A percentile compares a stretch with the other conserved stretches of the same genome.
phyloP scores from a whole-genome alignment of 257 asterid species.

The Solanum sitiens region DNA sequence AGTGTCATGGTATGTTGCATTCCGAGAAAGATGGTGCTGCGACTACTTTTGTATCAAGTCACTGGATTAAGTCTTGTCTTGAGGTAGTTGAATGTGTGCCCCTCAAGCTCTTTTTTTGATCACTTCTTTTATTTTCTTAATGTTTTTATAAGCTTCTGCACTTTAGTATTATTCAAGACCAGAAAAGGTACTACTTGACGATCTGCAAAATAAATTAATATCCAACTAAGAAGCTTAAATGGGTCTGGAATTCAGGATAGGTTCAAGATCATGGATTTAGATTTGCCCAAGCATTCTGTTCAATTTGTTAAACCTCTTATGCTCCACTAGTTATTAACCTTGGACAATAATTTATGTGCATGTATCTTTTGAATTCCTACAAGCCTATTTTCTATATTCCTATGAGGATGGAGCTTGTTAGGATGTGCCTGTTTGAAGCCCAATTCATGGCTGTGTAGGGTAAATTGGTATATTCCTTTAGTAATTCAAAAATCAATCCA shows the following conservation, averaged over 20 bases:
- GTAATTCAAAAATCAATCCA: not conserved
- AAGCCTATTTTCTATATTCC: not conserved
- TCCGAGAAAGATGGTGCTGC: constrained; percentile 14
- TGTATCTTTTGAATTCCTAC: not conserved
- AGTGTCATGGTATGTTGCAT: constrained; percentile 59
- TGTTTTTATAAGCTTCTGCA: not conserved
- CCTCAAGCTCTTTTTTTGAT: not conserved
- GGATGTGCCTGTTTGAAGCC: not conserved
- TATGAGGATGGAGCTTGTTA: not conserved
- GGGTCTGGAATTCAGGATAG: not conserved
- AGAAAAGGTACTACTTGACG: not conserved
- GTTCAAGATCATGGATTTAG: not conserved
- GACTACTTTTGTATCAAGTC: constrained; percentile 60
- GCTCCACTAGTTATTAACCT: not conserved
- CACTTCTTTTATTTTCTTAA: not conserved
- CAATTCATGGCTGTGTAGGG: not conserved
- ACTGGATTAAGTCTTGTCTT: constrained; percentile 82
- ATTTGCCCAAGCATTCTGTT: not conserved
- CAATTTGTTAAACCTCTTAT: not conserved
- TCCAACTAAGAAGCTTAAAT: not conserved
- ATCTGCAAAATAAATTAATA: not conserved
- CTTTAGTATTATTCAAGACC: not conserved
- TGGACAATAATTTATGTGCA: not conserved
- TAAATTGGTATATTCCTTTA: not conserved
- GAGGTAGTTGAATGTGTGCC: constrained; percentile 38